These are phyloP conservation scores for Colletotrichum navitas DNA, from an alignment of 2,329 filamentous ascomycete species.

Conservation along the genomic window DNA sequence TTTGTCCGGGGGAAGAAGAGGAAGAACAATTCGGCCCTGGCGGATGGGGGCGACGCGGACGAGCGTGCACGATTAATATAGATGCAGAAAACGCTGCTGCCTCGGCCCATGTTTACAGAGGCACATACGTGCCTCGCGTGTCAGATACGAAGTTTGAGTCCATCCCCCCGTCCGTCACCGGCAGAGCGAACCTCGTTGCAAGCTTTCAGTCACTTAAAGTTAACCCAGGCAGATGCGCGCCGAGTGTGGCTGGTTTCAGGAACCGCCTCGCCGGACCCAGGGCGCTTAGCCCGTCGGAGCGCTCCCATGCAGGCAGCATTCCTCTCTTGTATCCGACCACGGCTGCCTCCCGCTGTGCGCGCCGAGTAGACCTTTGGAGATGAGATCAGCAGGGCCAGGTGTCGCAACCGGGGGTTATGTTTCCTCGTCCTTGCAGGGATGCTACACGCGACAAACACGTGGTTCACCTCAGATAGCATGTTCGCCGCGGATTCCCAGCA, in stretches of 20 bases:
- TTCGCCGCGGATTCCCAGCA: not conserved
- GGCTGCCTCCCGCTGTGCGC: constrained; percentile 2
- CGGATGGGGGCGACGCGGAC: no score
- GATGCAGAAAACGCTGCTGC: constrained; percentile 28
- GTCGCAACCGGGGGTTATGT: no score
- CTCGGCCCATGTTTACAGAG: constrained; percentile 14
- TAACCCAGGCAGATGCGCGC: constrained; percentile 16
- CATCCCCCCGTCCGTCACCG: not conserved
- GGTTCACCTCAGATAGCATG: not conserved
- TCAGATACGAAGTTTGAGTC: constrained; percentile 35
- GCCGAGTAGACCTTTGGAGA: not conserved
- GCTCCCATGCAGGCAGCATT: constrained; percentile 24
- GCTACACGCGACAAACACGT: not conserved
- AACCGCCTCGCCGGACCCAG: constrained; percentile 32
- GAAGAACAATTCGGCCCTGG: not conserved
- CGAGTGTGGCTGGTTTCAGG: constrained; percentile 39
- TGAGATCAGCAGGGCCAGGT: not conserved
- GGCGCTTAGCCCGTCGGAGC: constrained; percentile 13
- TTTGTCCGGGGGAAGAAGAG: not conserved
- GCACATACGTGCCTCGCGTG: constrained; percentile 15
- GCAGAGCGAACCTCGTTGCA: not conserved
- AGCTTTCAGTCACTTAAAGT: not conserved
- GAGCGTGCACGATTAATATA: constrained; percentile 13
- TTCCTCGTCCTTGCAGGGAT: not conserved
- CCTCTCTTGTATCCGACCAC: not conserved